Evolutionary conservation across 176 grass and related monocot species (phyloP).

Genomic region (Microstegium vimineum): DNA sequence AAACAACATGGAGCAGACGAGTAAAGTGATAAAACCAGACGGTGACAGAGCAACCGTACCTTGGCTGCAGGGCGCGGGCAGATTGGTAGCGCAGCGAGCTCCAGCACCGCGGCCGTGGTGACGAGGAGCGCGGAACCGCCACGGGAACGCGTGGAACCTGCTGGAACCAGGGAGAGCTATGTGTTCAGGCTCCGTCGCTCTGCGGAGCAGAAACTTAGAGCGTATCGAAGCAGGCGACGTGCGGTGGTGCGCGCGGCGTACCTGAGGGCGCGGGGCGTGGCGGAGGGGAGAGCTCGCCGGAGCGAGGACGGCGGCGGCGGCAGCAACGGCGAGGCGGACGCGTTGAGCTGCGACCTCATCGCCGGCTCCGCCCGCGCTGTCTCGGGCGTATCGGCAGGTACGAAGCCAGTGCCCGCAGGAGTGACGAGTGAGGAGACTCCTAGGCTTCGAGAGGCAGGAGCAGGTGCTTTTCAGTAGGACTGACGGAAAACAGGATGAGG

Average conservation of each 20-base stretch:
- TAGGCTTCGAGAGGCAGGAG: neutral
- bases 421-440: neutral
- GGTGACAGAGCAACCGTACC: conserved; percentile 13
- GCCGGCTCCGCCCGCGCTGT: neutral
- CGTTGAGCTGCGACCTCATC: conserved; percentile 46
- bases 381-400: conserved; percentile 15
- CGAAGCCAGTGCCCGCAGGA: neutral
- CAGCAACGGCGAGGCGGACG: conserved; percentile 3
- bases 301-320: neutral
- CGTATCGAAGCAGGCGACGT: neutral
- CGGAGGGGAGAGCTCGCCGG: neutral
- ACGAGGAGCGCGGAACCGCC: neutral
- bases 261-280: conserved; percentile 21
- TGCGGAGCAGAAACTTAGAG: neutral
- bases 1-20: neutral
- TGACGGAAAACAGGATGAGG: neutral
- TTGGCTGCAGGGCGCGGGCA: conserved; percentile 15
- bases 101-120: neutral
- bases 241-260: neutral
- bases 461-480: neutral
- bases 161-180: neutral
- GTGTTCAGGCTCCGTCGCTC: neutral
- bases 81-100: neutral
- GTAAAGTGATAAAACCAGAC: neutral
- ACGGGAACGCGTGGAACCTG: conserved; percentile 26